A percentile compares a stretch with the other conserved stretches of the same genome.
Evolutionary conservation across 2,329 filamentous ascomycete genomes (phyloP).

Genomic region (Cyphellophora attinorum): DNA sequence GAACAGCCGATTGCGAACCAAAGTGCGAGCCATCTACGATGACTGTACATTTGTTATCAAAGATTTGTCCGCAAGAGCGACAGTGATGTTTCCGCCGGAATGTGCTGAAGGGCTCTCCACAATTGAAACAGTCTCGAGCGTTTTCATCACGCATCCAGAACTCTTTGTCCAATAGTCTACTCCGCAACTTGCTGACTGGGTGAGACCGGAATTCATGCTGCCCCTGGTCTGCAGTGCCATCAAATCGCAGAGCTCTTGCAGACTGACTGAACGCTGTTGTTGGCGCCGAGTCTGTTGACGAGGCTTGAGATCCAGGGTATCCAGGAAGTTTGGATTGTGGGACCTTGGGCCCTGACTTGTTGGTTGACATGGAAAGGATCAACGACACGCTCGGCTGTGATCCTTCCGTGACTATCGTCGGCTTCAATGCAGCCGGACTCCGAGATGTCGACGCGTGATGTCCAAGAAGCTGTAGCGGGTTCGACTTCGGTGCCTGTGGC

Average conservation of each 20-base stretch:
- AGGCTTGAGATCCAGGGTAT: constrained; percentile 29
- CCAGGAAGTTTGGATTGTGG: constrained; percentile 37
- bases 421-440: background rate
- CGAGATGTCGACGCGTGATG: background rate
- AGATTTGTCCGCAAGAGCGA: constrained; percentile 91
- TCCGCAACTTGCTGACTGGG: constrained; percentile 58
- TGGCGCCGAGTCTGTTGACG: constrained; percentile 27
- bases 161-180: constrained; percentile 83
- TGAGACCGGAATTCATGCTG: constrained; percentile 37
- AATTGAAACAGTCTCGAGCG: constrained; percentile 92
- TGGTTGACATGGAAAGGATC: background rate
- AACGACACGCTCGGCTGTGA: background rate
- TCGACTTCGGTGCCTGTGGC: background rate
- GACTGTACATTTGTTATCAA: constrained; percentile 90
- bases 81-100: constrained; percentile 97
- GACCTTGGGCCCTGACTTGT: constrained; percentile 26
- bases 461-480: background rate
- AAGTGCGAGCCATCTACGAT: constrained; percentile 83
- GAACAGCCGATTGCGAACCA: constrained; percentile 70
- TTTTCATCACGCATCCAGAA: constrained; percentile 99
- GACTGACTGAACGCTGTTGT: constrained; percentile 24
- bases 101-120: constrained; percentile 80
- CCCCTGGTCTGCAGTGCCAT: constrained; percentile 1
- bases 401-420: background rate
- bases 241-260: constrained; percentile 1